Evolutionary conservation across 2,329 filamentous ascomycete species (phyloP).

Genomic region (Plectosphaerella sp.): DNA sequence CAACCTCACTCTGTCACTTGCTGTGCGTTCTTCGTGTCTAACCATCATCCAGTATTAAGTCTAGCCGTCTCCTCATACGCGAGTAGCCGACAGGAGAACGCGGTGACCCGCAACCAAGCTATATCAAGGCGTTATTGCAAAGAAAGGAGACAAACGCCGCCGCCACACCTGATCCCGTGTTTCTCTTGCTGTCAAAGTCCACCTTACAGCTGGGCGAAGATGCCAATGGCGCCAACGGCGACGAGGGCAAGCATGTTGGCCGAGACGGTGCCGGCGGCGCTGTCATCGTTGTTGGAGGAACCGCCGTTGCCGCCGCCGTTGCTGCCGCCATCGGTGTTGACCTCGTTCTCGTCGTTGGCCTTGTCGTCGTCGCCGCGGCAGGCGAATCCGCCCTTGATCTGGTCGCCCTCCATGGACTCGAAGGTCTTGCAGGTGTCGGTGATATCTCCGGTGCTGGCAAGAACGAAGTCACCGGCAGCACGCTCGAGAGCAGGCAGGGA

Average conservation of each 20-base stretch:
- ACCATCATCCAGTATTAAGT: constrained; percentile 33
- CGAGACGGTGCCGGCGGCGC: constrained; percentile 38
- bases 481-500: constrained; percentile 61
- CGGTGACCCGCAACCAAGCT: constrained; percentile 9
- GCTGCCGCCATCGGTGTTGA: constrained; percentile 19
- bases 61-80: constrained; percentile 35
- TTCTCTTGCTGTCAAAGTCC: neutral
- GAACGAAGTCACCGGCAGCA: constrained; percentile 68
- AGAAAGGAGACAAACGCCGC: constrained; percentile 11
- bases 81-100: constrained; percentile 15
- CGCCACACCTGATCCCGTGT: constrained; percentile 11
- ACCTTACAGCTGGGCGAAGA: constrained; percentile 46
- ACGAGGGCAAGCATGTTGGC: constrained; percentile 43
- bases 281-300: constrained; percentile 22
- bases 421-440: constrained; percentile 48
- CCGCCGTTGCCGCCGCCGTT: constrained; percentile 14
- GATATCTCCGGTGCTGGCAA: constrained; percentile 63
- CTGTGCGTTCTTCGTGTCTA: constrained; percentile 1
- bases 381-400: constrained; percentile 42
- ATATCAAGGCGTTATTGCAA: neutral
- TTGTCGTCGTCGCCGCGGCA: constrained; percentile 48
- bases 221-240: constrained; percentile 41
- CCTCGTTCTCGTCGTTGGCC: constrained; percentile 42
- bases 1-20: too few relatives aligned
- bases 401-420: constrained; percentile 34